phyloP scores from a whole-genome alignment of 495 filamentous ascomycete species.

The Penicillium argentinense region DNA sequence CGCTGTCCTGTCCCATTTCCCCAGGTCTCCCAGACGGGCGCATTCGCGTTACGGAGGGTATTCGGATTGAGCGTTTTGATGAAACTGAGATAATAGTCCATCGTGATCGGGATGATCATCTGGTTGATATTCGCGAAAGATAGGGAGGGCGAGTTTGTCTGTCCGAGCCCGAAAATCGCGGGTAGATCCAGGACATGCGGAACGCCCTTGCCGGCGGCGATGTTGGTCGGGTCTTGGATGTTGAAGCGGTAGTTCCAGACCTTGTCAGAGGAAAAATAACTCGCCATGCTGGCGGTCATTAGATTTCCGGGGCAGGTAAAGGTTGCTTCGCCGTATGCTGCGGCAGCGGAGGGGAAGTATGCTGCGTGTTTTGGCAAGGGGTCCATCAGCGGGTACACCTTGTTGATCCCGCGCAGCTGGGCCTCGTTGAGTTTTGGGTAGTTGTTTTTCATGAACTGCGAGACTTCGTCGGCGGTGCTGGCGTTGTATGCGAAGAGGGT shows the following conservation, averaged over 20 bases:
- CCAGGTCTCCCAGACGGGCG: conserved; percentile 48
- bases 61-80: conserved; percentile 63
- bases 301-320: conserved; percentile 60
- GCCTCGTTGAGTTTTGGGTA: conserved; percentile 53
- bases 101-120: conserved; percentile 52
- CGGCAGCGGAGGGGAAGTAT: conserved; percentile 56
- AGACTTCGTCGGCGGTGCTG: conserved; percentile 41
- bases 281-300: conserved; percentile 43
- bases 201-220: conserved; percentile 56
- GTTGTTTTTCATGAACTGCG: conserved; percentile 58
- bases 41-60: conserved; percentile 26
- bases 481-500: conserved; percentile 55
- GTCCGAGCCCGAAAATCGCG: conserved; percentile 53
- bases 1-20: conserved; percentile 22
- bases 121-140: conserved; percentile 37
- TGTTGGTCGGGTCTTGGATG: conserved; percentile 50
- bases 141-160: conserved; percentile 22
- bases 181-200: conserved; percentile 60
- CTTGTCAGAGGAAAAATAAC: conserved; percentile 26
- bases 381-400: conserved; percentile 52
- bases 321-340: conserved; percentile 65
- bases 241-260: conserved; percentile 65
- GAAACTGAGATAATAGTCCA: conserved; percentile 65
- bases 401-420: conserved; percentile 55
- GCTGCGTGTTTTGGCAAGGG: conserved; percentile 38